A percentile compares a stretch with the other conserved stretches of the same genome.
phyloP scores from a whole-genome alignment of 2,329 filamentous ascomycete genomes.

The Neurospora crassa region DNA sequence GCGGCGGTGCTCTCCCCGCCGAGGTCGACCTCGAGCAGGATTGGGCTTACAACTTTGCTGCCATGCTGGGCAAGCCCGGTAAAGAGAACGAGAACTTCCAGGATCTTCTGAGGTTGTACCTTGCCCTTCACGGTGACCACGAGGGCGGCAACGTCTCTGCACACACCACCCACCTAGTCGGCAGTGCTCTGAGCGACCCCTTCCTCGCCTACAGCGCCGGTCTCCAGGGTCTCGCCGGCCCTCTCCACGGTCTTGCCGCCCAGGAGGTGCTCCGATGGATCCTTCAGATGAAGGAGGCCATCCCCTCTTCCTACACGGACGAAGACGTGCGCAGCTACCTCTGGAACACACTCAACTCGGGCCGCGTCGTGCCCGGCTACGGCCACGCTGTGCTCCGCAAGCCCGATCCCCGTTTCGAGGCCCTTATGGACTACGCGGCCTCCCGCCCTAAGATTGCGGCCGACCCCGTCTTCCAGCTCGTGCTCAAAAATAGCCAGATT shows the following conservation, averaged over 20 bases:
- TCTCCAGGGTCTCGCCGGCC: constrained; percentile 90
- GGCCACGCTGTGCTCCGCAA: constrained; percentile 94
- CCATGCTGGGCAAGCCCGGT: constrained; percentile 85
- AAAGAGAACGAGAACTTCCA: constrained; percentile 89
- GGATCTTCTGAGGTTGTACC: constrained; percentile 85
- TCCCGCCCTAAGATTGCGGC: constrained; percentile 74
- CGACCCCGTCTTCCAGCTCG: constrained; percentile 87
- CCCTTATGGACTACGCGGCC: constrained; percentile 89
- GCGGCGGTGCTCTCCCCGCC: constrained; percentile 63
- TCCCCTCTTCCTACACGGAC: constrained; percentile 69
- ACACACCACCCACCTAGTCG: constrained; percentile 89
- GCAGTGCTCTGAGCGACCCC: constrained; percentile 85
- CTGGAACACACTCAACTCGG: constrained; percentile 87
- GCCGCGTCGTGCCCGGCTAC: constrained; percentile 89
- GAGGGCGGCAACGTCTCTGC: constrained; percentile 97
- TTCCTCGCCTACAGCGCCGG: constrained; percentile 95
- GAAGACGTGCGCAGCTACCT: constrained; percentile 81
- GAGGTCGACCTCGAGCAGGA: constrained; percentile 77
- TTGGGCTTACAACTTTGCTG: constrained; percentile 98
- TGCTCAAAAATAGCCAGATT: constrained; percentile 86
- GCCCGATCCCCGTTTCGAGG: constrained; percentile 92
- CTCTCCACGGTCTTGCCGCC: constrained; percentile 70
- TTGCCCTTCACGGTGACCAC: constrained; percentile 95
- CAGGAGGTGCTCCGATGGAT: constrained; percentile 98
- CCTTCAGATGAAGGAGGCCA: constrained; percentile 84